These are phyloP conservation scores for Solidago caesia DNA, from an alignment of 129 eudicot genomes.

Conservation along the genomic window DNA sequence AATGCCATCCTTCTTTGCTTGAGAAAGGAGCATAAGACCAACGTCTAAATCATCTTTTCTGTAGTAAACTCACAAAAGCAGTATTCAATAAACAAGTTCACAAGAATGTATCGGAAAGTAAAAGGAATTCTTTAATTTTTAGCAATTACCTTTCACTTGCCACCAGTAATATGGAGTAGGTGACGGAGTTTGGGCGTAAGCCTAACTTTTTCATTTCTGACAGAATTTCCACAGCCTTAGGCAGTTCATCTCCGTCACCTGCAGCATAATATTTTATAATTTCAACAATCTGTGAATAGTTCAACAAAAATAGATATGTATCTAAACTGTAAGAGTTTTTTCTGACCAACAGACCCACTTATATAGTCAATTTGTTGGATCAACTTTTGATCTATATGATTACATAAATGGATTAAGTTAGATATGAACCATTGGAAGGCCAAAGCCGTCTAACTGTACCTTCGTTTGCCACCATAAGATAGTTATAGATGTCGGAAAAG, in stretches of 20 bases:
- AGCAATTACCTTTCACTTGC: constrained; percentile 90
- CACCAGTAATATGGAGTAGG: constrained; percentile 83
- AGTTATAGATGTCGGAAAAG: constrained; percentile 6
- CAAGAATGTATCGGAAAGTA: background rate
- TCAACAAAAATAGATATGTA: too few species aligned
- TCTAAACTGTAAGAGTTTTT: too few species aligned
- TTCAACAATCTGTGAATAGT: background rate
- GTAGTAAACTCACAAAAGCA: constrained; percentile 22
- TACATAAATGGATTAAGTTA: background rate
- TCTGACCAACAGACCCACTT: too few species aligned
- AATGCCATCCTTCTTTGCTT: constrained; percentile 73
- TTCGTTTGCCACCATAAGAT: background rate
- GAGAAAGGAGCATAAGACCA: constrained; percentile 79
- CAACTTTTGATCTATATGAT: background rate
- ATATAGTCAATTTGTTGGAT: background rate
- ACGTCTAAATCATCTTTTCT: constrained; percentile 84
- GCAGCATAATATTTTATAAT: constrained; percentile 35
- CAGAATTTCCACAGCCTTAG: constrained; percentile 73
- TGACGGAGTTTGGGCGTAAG: constrained; percentile 71
- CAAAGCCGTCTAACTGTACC: background rate
- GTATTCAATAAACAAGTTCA: constrained; percentile 24
- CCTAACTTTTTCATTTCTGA: constrained; percentile 70
- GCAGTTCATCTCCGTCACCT: constrained; percentile 83
- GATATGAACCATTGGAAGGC: background rate
- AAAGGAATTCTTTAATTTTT: background rate